Base-by-base conservation (phyloP, 1,284 basidiomycete genomes). In the Golubevia pallescens region DNA sequence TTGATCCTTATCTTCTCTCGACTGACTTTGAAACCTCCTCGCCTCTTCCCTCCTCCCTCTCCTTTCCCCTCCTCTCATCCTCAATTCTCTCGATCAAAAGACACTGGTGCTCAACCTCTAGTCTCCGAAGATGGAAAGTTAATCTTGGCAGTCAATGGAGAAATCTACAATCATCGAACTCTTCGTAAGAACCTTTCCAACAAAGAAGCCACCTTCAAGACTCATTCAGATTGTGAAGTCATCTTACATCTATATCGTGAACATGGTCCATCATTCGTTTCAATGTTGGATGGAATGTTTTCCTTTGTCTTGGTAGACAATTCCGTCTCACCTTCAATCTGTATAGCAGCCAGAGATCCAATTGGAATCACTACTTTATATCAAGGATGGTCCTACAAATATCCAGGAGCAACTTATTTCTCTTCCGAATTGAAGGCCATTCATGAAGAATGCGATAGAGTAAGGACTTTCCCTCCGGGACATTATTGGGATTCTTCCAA, bases 291-390 rank as follows among this genome's bases (percentile, higher is more conserved):
- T 86, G 97, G 97, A 77, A 97, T 99, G 94, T 99, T 99, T 88
- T 95, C 95, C 10, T 99, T 99, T 84, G 92, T 97, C 73, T 90
- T 99, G 55, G 89, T 99, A 66, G 97, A 99, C 87, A 94, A 95
- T 81, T 93, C 93, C 10, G 92, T 93, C 66, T 89, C 92, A 0
- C 96, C 97, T 5, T 89, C 94, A 52, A 91, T 95, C 67, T 89
- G 98, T 69, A 93, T 99, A 79, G 96, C 96, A 63, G 95, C 95
- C 21, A 92, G 97, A 63, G 97, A 99, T 86, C 95, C 97, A 24
- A 93, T 99, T 84, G 97, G 97, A 52, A 95, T 99, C 86, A 99
- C 97, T 57, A 98, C 97, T 10, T 89, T 99, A 20, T 99, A 99
- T 88, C 94, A 97, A 87, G 97, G 97, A 63, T 93, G 92, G 91